A percentile compares a stretch with the other conserved stretches of the same genome.
Conservation (phyloP, 140 eudicot genomes). For the Ambrosia hybrid region DNA sequence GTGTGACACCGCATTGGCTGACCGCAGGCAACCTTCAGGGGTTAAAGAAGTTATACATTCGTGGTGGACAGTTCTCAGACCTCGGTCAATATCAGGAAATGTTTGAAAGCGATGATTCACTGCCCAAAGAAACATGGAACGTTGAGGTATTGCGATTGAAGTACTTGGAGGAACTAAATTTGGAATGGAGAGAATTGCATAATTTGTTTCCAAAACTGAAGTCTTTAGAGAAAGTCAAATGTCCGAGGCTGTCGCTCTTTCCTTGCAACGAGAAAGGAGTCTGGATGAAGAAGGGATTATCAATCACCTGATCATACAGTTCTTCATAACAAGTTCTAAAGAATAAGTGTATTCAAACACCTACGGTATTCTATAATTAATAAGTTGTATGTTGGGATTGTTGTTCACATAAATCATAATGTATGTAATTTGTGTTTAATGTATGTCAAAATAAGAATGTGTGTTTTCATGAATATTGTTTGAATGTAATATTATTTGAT, state of each 20-base stretch:
- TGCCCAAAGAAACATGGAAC: constrained; percentile 25
- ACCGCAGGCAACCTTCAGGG: constrained; percentile 22
- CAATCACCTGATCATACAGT: background rate
- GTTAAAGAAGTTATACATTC: constrained; percentile 49
- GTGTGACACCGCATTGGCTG: constrained; percentile 35
- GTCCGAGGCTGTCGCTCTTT: constrained; percentile 43
- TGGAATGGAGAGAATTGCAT: constrained; percentile 43
- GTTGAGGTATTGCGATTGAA: constrained; percentile 36
- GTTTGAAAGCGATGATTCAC: constrained; percentile 2
- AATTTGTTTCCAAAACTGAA: constrained; percentile 30
- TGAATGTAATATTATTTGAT: no score
- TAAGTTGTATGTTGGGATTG: constrained; percentile 6
- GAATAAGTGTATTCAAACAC: background rate
- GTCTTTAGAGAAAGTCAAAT: constrained; percentile 44
- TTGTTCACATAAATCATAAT: background rate
- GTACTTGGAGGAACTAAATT: constrained; percentile 37
- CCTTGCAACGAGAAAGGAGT: constrained; percentile 47
- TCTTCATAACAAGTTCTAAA: background rate
- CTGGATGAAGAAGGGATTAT: constrained; percentile 23
- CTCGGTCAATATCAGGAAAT: constrained; percentile 34
- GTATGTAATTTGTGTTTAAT: background rate
- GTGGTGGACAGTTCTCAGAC: constrained; percentile 45
- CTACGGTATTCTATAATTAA: background rate
- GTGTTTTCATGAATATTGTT: no score
- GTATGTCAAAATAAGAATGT: background rate